These are phyloP conservation scores for Selenicereus undatus DNA, from an alignment of 148 eudicot species.

Conservation along the genomic window DNA sequence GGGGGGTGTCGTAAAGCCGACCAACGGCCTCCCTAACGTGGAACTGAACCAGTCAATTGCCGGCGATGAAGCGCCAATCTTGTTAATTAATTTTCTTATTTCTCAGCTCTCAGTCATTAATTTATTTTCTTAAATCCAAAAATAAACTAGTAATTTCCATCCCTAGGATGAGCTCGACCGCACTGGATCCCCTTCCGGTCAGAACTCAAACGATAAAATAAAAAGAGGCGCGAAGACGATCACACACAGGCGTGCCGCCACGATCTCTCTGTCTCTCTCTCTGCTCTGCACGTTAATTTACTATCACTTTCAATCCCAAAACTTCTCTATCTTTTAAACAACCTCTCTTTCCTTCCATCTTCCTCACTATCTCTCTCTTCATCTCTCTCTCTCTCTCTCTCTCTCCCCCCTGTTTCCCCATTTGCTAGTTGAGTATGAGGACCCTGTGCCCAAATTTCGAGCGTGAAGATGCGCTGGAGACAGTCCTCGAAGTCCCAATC, in stretches of 20 bases:
- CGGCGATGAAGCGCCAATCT: slow-evolving; percentile 30
- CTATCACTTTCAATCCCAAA: slow-evolving; percentile 3
- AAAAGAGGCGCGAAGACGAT: not conserved
- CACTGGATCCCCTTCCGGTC: not conserved
- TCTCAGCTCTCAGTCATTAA: not conserved
- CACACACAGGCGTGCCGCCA: slow-evolving; percentile 23
- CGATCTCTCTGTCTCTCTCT: slow-evolving; percentile 20
- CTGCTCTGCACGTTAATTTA: slow-evolving; percentile 10
- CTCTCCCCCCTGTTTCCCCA: not conserved
- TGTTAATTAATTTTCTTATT: not conserved
- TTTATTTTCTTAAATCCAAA: not conserved
- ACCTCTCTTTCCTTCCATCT: not conserved
- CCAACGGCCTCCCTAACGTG: slow-evolving; percentile 26
- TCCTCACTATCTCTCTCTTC: slow-evolving; percentile 7
- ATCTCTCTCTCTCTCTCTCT: slow-evolving; percentile 3
- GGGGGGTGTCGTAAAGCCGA: not conserved
- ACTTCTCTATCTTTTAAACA: not conserved
- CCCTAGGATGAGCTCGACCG: not conserved
- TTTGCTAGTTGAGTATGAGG: slow-evolving; percentile 43
- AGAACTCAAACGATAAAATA: not conserved
- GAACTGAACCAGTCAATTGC: slow-evolving; percentile 21
- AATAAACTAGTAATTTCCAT: not conserved
- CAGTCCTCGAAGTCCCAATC: slow-evolving; percentile 89
- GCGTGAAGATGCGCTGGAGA: slow-evolving; percentile 76
- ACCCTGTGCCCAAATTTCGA: slow-evolving; percentile 84